Base-by-base conservation (phyloP, 148 eudicot species). In the Silene latifolia region DNA sequence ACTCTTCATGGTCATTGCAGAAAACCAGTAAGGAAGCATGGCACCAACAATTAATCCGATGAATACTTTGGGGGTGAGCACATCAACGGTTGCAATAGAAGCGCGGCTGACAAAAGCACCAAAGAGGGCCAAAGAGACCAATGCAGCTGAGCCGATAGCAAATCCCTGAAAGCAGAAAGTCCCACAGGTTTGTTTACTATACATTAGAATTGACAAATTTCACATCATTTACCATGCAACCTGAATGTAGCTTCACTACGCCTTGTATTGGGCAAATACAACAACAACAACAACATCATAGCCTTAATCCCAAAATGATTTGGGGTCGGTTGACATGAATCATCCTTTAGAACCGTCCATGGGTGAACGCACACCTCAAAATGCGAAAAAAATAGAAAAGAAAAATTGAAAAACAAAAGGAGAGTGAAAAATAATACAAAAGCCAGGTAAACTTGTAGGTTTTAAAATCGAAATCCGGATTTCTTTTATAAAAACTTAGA, bases 1-100 rank as follows among this genome's bases (percentile, higher is more conserved):
- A 73, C 98, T 93, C 89, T 93, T 93, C 98, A 93, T 93, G 65
- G 98, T 93, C 98, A 93, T 90, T 76, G 98, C 98, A 10, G 98
- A 93, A 83, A 93, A 93, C 98, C 98, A 91, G 78, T 90, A 93
- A 12, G 98, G 98, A 80, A 93, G 92, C 98, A 93, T 93, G 56
- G 98, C 98, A 72, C 98, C 98, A 53, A 91, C 96, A 25, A 93
- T 18, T 81, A 93, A 69, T 75, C 98, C 98, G 63, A 93, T 87
- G 79, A 93, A 91, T 10, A 93, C 98, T 80, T 88, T 93, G 8
- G 98, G 98, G 67, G 86, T 84, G 77, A 87, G 63, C 19, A 90
- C 94, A 71, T 92, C 93, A 2, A 92, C 94, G 4, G 87, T 88
- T 46, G 86, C 60, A 76, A 92, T 87, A 35, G 69, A 77, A 59